Base-by-base conservation (phyloP, 208 protist species). In the Trypanosoma mega region DNA sequence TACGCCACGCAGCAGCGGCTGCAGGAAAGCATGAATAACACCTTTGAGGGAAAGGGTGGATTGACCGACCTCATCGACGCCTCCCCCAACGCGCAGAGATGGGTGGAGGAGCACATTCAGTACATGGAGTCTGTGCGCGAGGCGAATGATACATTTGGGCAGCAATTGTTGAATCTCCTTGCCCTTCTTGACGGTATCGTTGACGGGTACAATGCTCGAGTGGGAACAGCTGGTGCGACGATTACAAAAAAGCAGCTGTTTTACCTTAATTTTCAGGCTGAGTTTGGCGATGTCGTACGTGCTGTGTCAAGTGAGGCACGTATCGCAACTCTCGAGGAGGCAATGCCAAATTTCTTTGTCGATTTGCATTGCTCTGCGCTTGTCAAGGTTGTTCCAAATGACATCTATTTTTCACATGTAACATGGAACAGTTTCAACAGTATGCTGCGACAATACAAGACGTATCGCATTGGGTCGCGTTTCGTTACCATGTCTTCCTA, bases 401-500 rank as follows among this genome's bases (percentile, higher is more conserved):
- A 91, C 44, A 39, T 94, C 20, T 83, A 72, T 27, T 62, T 85
- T 45, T 60, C 74, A 6, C 83, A 90, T 50, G 63, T 62, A 14
- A 83, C 71, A 1, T 90, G 80, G 83, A 63, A 45, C 30, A 55
- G 41, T 9, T 82, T 62, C 52, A 56, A 78, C 48, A 74, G 43
- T 34, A 90, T 86, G 78, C 29, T 80, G 44, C 63, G 85, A 21
- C 50, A 80, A 30, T 87, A 85, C 68, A 86, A 90, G 67, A 74
- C 63, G 37, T 90, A 87, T 50, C 34, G 44, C 14, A 65, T 85
- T 20, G 52, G 68, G 45, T 6, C 27, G 9, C 2, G 48, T 30
- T 63, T 48, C 8, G 68, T 93, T 20, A 74, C 69, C 31, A 93
- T 96, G 69, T 82, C 78, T 14, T 70, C 62, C 11, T 94, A 87